Evolutionary conservation across 2,329 filamentous ascomycete species (phyloP).

Genomic region (Alternaria novae-zelandiae): DNA sequence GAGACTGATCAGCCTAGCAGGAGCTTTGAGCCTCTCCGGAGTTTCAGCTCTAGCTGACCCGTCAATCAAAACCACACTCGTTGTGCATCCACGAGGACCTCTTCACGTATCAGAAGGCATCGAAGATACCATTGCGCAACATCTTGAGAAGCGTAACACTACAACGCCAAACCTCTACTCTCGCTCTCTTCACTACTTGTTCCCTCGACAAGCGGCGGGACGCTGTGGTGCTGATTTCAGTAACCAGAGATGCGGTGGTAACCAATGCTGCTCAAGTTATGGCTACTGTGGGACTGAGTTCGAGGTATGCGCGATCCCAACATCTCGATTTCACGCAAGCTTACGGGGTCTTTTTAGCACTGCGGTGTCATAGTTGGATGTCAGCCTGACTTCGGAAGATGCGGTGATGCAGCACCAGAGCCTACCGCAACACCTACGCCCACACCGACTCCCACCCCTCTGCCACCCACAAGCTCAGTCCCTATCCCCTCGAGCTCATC

Average conservation of each 20-base stretch:
- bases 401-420: constrained; percentile 25
- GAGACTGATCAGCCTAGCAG: constrained; percentile 17
- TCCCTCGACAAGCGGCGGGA: constrained; percentile 27
- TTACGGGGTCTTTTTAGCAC: neutral
- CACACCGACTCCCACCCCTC: constrained; percentile 26
- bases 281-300: constrained; percentile 35
- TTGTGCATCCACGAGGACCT: neutral
- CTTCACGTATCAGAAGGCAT: neutral
- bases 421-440: constrained; percentile 18
- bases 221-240: constrained; percentile 32
- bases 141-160: constrained; percentile 16
- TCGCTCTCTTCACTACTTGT: constrained; percentile 17
- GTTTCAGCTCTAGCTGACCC: constrained; percentile 18
- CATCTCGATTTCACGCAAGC: neutral
- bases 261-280: constrained; percentile 34
- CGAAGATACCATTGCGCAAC: constrained; percentile 1
- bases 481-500: constrained; percentile 13
- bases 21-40: constrained; percentile 23
- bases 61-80: constrained; percentile 11
- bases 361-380: constrained; percentile 32
- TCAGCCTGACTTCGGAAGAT: constrained; percentile 37
- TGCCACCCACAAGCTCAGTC: constrained; percentile 17
- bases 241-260: constrained; percentile 23
- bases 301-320: constrained; percentile 10
- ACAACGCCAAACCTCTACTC: constrained; percentile 21